Base-by-base conservation (phyloP, 192 early-diverging fungal species). In the Coemansia sp. region DNA sequence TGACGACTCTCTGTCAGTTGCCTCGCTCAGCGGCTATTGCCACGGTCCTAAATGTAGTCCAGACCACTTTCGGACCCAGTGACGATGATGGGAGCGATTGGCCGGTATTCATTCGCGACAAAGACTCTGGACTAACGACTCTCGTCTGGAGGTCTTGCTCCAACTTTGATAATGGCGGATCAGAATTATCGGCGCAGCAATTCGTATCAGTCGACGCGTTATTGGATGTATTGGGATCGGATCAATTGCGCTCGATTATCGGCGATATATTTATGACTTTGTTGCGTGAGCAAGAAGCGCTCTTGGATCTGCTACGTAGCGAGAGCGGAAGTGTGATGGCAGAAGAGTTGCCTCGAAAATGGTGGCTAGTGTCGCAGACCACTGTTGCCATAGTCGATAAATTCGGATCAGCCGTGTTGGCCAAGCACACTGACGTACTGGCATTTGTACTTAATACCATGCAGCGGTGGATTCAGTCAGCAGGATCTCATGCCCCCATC, bases 231-330 rank as follows among this genome's bases (percentile, higher is more conserved):
- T 67, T 95, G 39, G 70, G 76, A 28, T 66, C 72, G 0, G 63
- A 88, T 0, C 82, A 89, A 38, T 84, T 88, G 57, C 76, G 85
- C 1, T 82, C 84, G 21, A 66, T 95, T 1, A 65, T 85, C 1
- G 91, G 91, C 28, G 91, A 89, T 47, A 76, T 96, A 19, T 96
- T 94, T 69, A 83, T 96, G 64, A 85, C 85, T 58, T 69, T 96
- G 33, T 66, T 94, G 52, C 90, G 91, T 44, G 87, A 92, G 53
- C 92, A 93, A 19, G 71, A 71, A 38, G 75, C 68, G 77, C 84
- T 57, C 76, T 84, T 43, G 72, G 88, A 44, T 69, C 77, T 83
- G 64, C 70, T 52, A 62, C 78, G 69, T 23, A 62, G 76, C 35
- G 32, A 38, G 8, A 19, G 10, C 3, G 50, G 46, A 10, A 38